Conservation (phyloP, 805 yeast genomes). For the Nakazawaea molendinolei region DNA sequence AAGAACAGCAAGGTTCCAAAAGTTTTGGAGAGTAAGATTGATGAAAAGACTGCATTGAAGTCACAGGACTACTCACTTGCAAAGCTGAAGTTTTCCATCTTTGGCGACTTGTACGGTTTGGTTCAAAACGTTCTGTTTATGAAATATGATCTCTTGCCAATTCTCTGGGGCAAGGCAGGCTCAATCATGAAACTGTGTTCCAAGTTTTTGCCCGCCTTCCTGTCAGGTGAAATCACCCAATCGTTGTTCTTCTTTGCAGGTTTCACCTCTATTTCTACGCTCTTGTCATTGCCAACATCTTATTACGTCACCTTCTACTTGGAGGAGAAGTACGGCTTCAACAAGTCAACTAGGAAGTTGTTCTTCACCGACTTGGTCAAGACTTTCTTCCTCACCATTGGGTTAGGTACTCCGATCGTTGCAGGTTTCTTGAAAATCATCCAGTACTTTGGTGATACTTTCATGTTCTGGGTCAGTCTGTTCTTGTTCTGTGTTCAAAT, state of each 20-base stretch:
- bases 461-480: slow-evolving; percentile 73
- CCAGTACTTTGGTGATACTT: slow-evolving; percentile 70
- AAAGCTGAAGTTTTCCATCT: slow-evolving; percentile 62
- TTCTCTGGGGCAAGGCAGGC: slow-evolving; percentile 49
- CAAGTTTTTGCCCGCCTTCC: slow-evolving; percentile 11
- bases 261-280: slow-evolving; percentile 40
- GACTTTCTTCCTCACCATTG: slow-evolving; percentile 41
- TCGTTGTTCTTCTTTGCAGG: slow-evolving; percentile 59
- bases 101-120: slow-evolving; percentile 44
- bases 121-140: slow-evolving; percentile 52
- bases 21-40: slow-evolving; percentile 60
- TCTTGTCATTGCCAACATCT: slow-evolving; percentile 59
- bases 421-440: slow-evolving; percentile 77
- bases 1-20: slow-evolving; percentile 49
- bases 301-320: slow-evolving; percentile 79
- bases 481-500: slow-evolving; percentile 69
- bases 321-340: slow-evolving; percentile 91
- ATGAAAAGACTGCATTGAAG: slow-evolving; percentile 65
- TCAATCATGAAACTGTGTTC: slow-evolving; percentile 26
- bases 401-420: slow-evolving; percentile 65
- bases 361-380: slow-evolving; percentile 75
- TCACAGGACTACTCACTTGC: slow-evolving; percentile 76
- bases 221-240: slow-evolving; percentile 60
- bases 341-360: slow-evolving; percentile 67
- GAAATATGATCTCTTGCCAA: slow-evolving; percentile 58